These are phyloP conservation scores for Clitoria ternatea DNA, from an alignment of 306 rosid genomes.

Conservation along the genomic window DNA sequence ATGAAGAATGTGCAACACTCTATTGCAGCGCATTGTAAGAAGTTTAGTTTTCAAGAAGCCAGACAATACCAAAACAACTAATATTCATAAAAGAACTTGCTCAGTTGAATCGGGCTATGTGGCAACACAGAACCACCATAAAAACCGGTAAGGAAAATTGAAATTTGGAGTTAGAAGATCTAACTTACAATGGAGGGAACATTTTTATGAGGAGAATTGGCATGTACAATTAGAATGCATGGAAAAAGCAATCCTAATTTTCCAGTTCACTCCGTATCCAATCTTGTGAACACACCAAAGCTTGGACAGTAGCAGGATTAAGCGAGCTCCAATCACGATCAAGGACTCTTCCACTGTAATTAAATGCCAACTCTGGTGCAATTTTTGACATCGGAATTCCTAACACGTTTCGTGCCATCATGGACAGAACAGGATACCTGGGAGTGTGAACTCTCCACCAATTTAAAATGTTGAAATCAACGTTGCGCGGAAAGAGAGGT, in stretches of 20 bases:
- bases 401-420: conserved; percentile 93
- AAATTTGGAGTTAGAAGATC: conserved; percentile 31
- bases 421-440: conserved; percentile 86
- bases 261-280: conserved; percentile 95
- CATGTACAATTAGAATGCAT: conserved; percentile 33
- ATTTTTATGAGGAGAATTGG: conserved; percentile 26
- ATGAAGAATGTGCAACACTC: not conserved
- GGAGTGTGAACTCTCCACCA: conserved; percentile 99
- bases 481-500: conserved; percentile 85
- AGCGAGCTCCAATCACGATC: conserved; percentile 77
- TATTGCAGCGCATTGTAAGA: not conserved
- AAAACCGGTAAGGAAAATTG: conserved; percentile 18
- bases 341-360: conserved; percentile 49
- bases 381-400: conserved; percentile 83
- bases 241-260: conserved; percentile 41
- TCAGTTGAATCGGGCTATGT: conserved; percentile 17
- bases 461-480: conserved; percentile 70
- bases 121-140: conserved; percentile 16
- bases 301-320: conserved; percentile 69
- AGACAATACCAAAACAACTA: not conserved
- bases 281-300: conserved; percentile 91
- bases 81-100: conserved; percentile 21
- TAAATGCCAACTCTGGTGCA: conserved; percentile 57
- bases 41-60: conserved; percentile 4
- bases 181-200: conserved; percentile 24